Evolutionary conservation across 2,329 filamentous ascomycete species (phyloP).

Genomic region (Epichloe festucae): DNA sequence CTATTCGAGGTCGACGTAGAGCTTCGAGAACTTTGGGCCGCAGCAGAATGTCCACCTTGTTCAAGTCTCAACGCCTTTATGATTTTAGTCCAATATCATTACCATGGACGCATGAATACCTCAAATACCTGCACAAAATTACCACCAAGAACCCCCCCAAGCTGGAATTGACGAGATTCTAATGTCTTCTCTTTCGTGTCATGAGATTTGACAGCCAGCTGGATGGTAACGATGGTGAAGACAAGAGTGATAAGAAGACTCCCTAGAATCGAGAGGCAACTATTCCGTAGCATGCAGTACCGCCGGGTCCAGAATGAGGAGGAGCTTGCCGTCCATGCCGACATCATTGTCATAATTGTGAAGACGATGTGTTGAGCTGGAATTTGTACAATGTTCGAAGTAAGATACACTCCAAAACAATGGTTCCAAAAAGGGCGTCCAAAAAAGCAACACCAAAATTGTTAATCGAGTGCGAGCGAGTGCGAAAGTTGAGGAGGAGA

Average conservation of each 20-base stretch:
- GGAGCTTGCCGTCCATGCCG: background rate
- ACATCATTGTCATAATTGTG: background rate
- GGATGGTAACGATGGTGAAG: conserved; percentile 3
- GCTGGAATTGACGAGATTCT: conserved; percentile 14
- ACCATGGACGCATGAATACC: background rate
- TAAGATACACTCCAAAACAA: conserved; percentile 15
- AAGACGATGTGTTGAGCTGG: background rate
- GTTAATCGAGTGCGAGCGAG: background rate
- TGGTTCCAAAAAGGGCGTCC: conserved; percentile 6
- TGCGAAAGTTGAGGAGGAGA: background rate
- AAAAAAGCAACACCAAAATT: conserved; percentile 2
- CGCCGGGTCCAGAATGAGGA: background rate
- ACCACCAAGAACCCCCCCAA: conserved; percentile 10
- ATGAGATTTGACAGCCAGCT: background rate
- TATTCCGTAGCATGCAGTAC: background rate
- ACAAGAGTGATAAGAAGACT: conserved; percentile 4
- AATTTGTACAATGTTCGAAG: background rate
- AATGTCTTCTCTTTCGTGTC: background rate
- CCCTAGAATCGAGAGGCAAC: background rate
- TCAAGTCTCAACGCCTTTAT: background rate
- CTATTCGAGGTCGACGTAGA: background rate
- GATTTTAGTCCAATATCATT: background rate
- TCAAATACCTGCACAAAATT: conserved; percentile 7
- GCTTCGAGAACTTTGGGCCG: background rate
- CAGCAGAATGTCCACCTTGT: background rate